phyloP scores from a whole-genome alignment of 2,329 filamentous ascomycete species.

The Trichoderma afroharzianum region DNA sequence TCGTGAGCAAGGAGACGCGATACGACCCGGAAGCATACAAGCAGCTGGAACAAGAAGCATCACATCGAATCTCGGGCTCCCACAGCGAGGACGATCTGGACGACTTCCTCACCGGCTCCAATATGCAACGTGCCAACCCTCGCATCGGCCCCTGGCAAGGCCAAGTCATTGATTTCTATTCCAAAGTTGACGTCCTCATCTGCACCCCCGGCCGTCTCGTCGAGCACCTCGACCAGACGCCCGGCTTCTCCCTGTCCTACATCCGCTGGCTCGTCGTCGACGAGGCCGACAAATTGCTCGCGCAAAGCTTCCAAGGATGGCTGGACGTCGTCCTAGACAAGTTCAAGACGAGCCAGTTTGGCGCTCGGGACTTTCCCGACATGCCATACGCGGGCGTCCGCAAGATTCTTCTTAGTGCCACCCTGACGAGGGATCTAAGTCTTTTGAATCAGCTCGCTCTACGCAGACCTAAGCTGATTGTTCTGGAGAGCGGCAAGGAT shows the following conservation, averaged over 20 bases:
- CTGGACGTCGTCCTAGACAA: constrained; percentile 66
- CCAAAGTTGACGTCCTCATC: constrained; percentile 81
- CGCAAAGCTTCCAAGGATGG: constrained; percentile 93
- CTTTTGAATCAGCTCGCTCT: constrained; percentile 73
- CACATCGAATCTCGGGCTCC: constrained; percentile 2
- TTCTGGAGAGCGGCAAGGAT: constrained; percentile 59
- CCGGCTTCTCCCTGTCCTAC: constrained; percentile 73
- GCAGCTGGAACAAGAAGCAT: constrained; percentile 25
- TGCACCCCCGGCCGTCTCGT: constrained; percentile 90
- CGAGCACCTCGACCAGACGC: constrained; percentile 81
- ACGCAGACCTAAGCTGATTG: constrained; percentile 68
- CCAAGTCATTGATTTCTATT: constrained; percentile 61
- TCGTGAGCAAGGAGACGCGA: constrained; percentile 44
- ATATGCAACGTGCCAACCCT: constrained; percentile 25
- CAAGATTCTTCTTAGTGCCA: constrained; percentile 87
- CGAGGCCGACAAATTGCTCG: constrained; percentile 86
- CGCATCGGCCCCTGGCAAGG: constrained; percentile 36
- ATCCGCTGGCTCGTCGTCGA: constrained; percentile 89
- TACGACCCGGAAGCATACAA: constrained; percentile 62
- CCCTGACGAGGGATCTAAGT: constrained; percentile 82
- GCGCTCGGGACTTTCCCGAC: constrained; percentile 51
- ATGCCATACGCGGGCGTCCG: constrained; percentile 55
- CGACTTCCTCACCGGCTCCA: constrained; percentile 5
- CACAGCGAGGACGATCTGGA: constrained; percentile 24
- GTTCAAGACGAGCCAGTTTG: constrained; percentile 48